A percentile compares a stretch with the other conserved stretches of the same genome.
Conservation (phyloP, 805 yeast species). For the Teunomyces pallodes region DNA sequence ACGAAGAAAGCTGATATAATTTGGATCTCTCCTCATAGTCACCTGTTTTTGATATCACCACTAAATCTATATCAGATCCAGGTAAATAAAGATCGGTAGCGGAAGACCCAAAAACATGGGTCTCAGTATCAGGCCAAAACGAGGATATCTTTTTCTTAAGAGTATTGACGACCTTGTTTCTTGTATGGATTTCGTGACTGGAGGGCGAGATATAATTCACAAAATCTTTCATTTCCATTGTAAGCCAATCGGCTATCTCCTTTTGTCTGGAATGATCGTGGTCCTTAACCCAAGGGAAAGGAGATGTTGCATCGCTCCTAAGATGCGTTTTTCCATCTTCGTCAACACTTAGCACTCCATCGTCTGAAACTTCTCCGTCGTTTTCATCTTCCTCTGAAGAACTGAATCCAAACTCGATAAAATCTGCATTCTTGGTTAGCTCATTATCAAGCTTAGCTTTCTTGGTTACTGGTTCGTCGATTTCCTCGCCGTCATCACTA, state of each 20-base stretch:
- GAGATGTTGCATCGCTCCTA: conserved; percentile 25
- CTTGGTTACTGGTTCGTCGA: conserved; percentile 7
- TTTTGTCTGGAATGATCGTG: conserved; percentile 74
- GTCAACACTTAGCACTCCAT: conserved; percentile 24
- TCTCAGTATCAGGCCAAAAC: conserved; percentile 77
- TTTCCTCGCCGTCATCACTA: conserved; percentile 6
- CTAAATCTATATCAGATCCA: conserved; percentile 95
- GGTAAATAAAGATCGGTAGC: conserved; percentile 93
- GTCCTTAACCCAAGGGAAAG: conserved; percentile 74
- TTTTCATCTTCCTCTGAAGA: conserved; percentile 39
- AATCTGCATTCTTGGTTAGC: conserved; percentile 47
- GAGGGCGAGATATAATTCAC: conserved; percentile 85
- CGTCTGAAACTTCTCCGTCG: conserved; percentile 27
- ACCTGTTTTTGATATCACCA: conserved; percentile 62
- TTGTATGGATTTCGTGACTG: conserved; percentile 59
- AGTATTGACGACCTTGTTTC: conserved; percentile 63
- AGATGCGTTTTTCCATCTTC: conserved; percentile 13
- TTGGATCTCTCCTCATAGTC: conserved; percentile 61
- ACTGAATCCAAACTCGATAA: conserved; percentile 53
- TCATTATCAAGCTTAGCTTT: conserved; percentile 27
- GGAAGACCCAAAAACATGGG: conserved; percentile 88
- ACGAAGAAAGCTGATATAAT: conserved; percentile 70
- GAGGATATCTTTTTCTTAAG: conserved; percentile 50
- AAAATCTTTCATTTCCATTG: conserved; percentile 81
- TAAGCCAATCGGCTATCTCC: conserved; percentile 84